phyloP scores from a whole-genome alignment of 2,329 filamentous ascomycete species.

The Penicillium sp. region DNA sequence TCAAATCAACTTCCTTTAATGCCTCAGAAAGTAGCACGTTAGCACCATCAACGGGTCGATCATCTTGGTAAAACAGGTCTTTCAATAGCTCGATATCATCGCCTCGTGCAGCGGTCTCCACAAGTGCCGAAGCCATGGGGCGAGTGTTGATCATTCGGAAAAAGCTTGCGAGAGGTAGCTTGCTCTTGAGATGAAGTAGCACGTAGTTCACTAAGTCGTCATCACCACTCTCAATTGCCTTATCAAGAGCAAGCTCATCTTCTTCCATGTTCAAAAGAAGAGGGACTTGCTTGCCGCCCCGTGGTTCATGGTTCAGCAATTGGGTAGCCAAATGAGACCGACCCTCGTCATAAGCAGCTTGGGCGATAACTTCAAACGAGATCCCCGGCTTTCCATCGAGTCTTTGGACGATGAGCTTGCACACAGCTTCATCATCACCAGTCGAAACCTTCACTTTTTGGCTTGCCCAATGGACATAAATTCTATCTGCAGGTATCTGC shows the following conservation, averaged over 20 bases:
- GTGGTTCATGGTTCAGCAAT: constrained; percentile 86
- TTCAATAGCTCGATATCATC: constrained; percentile 83
- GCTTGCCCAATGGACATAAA: constrained; percentile 96
- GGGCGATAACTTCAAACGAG: constrained; percentile 91
- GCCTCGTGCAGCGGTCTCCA: constrained; percentile 77
- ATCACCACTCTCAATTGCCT: constrained; percentile 92
- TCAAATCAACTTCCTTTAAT: constrained; percentile 67
- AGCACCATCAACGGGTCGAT: constrained; percentile 82
- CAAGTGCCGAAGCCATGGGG: constrained; percentile 80
- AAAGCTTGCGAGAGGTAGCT: constrained; percentile 84
- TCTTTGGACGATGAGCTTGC: constrained; percentile 79
- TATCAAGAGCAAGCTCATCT: constrained; percentile 90
- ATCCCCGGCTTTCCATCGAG: constrained; percentile 86
- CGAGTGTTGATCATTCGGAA: constrained; percentile 87
- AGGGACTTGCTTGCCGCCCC: constrained; percentile 93
- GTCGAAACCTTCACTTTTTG: constrained; percentile 84
- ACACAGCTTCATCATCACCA: constrained; percentile 85
- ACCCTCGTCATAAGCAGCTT: constrained; percentile 91
- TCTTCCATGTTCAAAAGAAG: constrained; percentile 93
- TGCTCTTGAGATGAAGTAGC: constrained; percentile 81
- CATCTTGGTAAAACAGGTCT: constrained; percentile 96
- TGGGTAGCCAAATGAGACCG: constrained; percentile 84
- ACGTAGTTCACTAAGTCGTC: constrained; percentile 91
- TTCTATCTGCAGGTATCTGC: constrained; percentile 78
- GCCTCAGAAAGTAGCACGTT: constrained; percentile 85